Percentiles rank a stretch among this genome's conserved stretches.
Conservation (phyloP, 1,139 yeast species). For the Hansenula lynferdii region DNA sequence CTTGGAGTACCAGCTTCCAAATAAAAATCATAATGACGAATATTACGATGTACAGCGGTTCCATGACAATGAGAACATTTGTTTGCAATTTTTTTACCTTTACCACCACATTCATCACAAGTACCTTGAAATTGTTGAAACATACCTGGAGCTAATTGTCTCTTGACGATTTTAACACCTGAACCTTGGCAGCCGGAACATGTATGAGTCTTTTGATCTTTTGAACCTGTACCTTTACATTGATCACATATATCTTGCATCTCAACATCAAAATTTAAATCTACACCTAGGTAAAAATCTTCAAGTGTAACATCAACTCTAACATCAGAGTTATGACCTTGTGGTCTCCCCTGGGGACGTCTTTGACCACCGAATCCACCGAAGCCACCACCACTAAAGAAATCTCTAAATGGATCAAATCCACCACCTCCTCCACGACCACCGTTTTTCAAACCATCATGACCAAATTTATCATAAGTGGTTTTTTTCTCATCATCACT, state of each 20-base stretch:
- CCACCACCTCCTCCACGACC: slow-evolving; percentile 40
- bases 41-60: slow-evolving; percentile 50
- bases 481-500: slow-evolving; percentile 70
- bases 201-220: slow-evolving; percentile 61
- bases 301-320: slow-evolving; percentile 50
- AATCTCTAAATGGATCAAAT: slow-evolving; percentile 64
- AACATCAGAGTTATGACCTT: slow-evolving; percentile 65
- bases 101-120: slow-evolving; percentile 80
- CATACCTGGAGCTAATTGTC: slow-evolving; percentile 89
- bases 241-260: slow-evolving; percentile 70
- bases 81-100: slow-evolving; percentile 60
- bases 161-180: slow-evolving; percentile 62
- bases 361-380: too few species aligned
- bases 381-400: slow-evolving; percentile 74
- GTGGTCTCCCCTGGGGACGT: slow-evolving; percentile 40
- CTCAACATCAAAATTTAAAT: slow-evolving; percentile 55
- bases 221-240: slow-evolving; percentile 83
- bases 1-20: slow-evolving; percentile 69
- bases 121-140: slow-evolving; percentile 74
- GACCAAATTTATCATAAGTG: slow-evolving; percentile 77
- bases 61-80: slow-evolving; percentile 74
- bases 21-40: slow-evolving; percentile 55
- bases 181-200: slow-evolving; percentile 72
- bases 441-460: slow-evolving; percentile 62
- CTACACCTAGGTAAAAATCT: slow-evolving; percentile 68